Conservation (phyloP, 257 asterid species). For the Nyctanthes arbortristis region DNA sequence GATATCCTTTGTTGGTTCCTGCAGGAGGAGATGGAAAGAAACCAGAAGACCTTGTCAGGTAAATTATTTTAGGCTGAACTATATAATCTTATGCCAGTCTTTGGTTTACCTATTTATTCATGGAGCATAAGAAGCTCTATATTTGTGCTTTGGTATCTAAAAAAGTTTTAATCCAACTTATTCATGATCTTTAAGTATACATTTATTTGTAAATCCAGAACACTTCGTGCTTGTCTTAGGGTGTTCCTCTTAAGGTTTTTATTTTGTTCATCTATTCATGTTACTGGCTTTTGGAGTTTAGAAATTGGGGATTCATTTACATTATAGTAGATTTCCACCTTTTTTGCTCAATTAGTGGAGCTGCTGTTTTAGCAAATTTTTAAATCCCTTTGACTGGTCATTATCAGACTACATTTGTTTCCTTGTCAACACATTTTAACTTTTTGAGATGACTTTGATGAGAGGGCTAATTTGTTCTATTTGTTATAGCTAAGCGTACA, state of each 20-base stretch:
- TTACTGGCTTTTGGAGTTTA: neutral
- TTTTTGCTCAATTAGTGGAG: neutral
- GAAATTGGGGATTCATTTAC: neutral
- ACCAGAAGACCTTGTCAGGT: constrained; percentile 80
- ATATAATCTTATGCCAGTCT: neutral
- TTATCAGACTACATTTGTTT: neutral
- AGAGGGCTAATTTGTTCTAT: neutral
- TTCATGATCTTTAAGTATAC: neutral
- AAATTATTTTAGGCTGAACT: constrained; percentile 29
- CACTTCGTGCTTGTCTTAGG: neutral
- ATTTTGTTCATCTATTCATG: neutral
- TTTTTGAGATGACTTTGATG: constrained; percentile 4
- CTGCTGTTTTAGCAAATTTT: neutral
- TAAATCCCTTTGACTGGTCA: too few relatives aligned
- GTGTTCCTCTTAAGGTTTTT: neutral
- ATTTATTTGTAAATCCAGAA: neutral
- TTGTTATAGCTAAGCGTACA: neutral
- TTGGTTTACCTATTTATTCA: neutral
- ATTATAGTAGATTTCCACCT: neutral
- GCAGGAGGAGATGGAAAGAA: constrained; percentile 97
- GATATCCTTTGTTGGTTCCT: constrained; percentile 15
- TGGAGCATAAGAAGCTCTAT: too few relatives aligned
- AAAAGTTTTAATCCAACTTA: neutral
- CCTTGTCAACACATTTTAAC: neutral
- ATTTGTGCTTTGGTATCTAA: constrained; percentile 6